A percentile compares a stretch with the other conserved stretches of the same genome.
Evolutionary conservation across 352 stramenopile species (phyloP).

Genomic region (Phytophthora macrochlamydospora): DNA sequence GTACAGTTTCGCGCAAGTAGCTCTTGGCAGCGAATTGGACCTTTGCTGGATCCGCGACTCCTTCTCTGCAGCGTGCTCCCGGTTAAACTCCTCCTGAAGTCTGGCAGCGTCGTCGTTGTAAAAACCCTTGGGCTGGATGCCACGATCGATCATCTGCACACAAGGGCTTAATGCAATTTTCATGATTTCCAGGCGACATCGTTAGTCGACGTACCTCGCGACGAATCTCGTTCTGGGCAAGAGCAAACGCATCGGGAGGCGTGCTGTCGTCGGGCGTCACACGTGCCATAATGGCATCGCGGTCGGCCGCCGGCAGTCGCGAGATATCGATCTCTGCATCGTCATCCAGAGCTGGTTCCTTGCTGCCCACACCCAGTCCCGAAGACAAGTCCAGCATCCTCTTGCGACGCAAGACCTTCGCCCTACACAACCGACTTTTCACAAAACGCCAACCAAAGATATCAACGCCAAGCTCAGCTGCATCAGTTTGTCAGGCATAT

Average conservation of each 20-base stretch:
- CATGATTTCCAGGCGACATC: not conserved
- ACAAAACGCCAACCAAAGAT: not conserved
- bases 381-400: conserved; percentile 44
- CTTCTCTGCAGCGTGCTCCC: conserved; percentile 68
- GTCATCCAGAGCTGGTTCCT: conserved; percentile 60
- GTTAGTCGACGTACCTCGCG: conserved; percentile 50
- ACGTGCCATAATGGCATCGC: conserved; percentile 72
- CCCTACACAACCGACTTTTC: conserved; percentile 18
- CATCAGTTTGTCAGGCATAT: too few relatives aligned
- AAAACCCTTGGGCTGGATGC: conserved; percentile 84
- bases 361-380: conserved; percentile 40
- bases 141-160: conserved; percentile 77
- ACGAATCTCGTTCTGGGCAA: conserved; percentile 84
- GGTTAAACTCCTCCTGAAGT: conserved; percentile 83
- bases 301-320: conserved; percentile 57
- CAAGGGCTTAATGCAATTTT: not conserved
- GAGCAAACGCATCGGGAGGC: conserved; percentile 68
- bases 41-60: conserved; percentile 67
- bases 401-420: conserved; percentile 1
- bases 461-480: not conserved
- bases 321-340: conserved; percentile 74
- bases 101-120: conserved; percentile 84
- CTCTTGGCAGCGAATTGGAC: conserved; percentile 72
- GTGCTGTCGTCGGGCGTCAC: conserved; percentile 71
- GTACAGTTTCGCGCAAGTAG: conserved; percentile 78